These are phyloP conservation scores for Avena sativa DNA, from an alignment of 176 grass and related monocot species.

Conservation along the genomic window DNA sequence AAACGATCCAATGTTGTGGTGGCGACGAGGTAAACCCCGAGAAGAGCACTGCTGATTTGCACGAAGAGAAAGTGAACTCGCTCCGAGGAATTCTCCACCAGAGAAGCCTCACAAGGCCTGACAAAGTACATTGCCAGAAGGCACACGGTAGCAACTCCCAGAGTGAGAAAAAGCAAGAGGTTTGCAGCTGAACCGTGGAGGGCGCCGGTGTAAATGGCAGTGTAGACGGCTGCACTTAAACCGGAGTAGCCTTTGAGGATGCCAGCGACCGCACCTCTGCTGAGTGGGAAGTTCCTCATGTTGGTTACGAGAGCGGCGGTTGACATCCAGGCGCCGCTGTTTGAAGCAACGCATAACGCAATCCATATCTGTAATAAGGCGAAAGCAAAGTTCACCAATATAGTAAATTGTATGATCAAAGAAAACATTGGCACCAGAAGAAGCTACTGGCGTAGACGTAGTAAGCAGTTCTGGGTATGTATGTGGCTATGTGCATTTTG, in stretches of 20 bases:
- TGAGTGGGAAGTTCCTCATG: slow-evolving; percentile 96
- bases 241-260: slow-evolving; percentile 88
- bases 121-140: slow-evolving; percentile 89
- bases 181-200: slow-evolving; percentile 69
- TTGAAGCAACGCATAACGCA: slow-evolving; percentile 76
- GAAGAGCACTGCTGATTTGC: slow-evolving; percentile 68
- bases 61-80: slow-evolving; percentile 75
- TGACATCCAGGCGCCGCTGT: slow-evolving; percentile 80
- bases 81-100: slow-evolving; percentile 70
- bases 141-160: slow-evolving; percentile 65
- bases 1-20: slow-evolving; percentile 66
- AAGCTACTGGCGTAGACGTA: not conserved
- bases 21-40: slow-evolving; percentile 77
- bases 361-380: slow-evolving; percentile 66
- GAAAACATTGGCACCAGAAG: not conserved
- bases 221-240: slow-evolving; percentile 88
- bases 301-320: slow-evolving; percentile 86
- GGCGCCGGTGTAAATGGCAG: slow-evolving; percentile 70
- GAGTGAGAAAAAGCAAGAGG: slow-evolving; percentile 67
- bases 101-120: slow-evolving; percentile 71
- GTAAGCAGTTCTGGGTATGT: not conserved
- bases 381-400: not conserved
- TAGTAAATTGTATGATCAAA: slow-evolving; percentile 9
- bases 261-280: slow-evolving; percentile 82
- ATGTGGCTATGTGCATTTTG: not conserved